phyloP scores from a whole-genome alignment of 129 eudicot genomes.

The Saposhnikovia divaricata region DNA sequence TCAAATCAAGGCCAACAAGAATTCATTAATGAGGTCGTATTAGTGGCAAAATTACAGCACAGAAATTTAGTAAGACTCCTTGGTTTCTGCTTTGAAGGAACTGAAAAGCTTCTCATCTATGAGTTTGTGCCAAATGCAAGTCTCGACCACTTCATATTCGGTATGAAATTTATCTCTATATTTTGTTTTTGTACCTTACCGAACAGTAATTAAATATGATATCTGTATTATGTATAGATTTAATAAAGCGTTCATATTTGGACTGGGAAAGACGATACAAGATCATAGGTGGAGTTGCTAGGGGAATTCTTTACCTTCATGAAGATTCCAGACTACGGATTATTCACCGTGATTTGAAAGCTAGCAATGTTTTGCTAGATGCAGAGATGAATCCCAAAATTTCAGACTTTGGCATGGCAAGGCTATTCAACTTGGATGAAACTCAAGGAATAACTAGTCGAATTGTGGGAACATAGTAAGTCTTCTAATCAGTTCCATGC shows the following conservation, averaged over 20 bases:
- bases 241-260: background rate
- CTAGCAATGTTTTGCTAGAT: constrained; percentile 12
- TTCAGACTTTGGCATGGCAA: constrained; percentile 12
- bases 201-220: background rate
- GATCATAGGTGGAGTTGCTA: constrained; percentile 13
- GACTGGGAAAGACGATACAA: constrained; percentile 5
- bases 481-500: background rate
- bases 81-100: background rate
- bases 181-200: no score
- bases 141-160: background rate
- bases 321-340: background rate
- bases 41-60: background rate
- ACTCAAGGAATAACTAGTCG: background rate
- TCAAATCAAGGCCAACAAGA: no score
- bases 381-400: constrained; percentile 12
- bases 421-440: background rate
- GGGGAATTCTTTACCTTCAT: constrained; percentile 4
- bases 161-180: no score
- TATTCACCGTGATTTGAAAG: constrained; percentile 1
- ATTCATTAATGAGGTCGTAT: no score
- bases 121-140: background rate
- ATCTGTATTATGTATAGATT: background rate
- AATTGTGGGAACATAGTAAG: constrained; percentile 3
- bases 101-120: background rate
- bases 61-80: background rate